Base-by-base conservation (phyloP, 495 filamentous ascomycete genomes). In the Neurospora pannonica region DNA sequence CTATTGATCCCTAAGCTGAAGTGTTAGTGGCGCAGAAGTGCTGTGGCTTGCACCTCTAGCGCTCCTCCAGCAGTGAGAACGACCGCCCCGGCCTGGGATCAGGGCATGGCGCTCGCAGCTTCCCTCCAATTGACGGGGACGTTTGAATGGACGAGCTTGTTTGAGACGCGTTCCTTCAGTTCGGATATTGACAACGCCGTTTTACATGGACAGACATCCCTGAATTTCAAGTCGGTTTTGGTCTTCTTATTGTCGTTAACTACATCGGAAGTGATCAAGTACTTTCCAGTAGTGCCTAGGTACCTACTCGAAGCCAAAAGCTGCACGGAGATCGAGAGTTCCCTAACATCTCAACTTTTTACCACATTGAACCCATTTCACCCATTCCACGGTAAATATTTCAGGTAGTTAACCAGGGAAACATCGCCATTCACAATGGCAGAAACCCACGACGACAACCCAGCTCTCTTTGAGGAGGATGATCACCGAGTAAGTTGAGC, bases 401-500 rank as follows among this genome's bases (percentile, higher is more conserved):
- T 24, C 21, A 28, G 48, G 21, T 60, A 19, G 2, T 9, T 17
- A 7, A 28, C 54, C 54, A 62, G 5, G 9, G n/a, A 2, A 28
- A 28, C 24, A 3, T 17, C 28, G 15, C 54, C 38, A 36, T 54
- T 37, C 31, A 62, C 1, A 5, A 78, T 80, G 77, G 71, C 70
- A 19, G 74, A 74, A 73, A 46, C 69, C 21, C 71, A 73, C n/a
- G 74, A 77, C 17, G 21, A 62, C 13, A 70, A 5, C 11, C 13
- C 28, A 5, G 71, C 11, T 7, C 24, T 71, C 37, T 82, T 80
- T 69, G 75, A 79, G 37, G 76, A 79, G 31, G 81, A 82, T 60
- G 80, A 83, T 28, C 80, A 83, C 71, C 75, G 81, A 70, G 81
- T 83, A 76, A 21, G 62, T 39, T 73, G 9, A 60, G 28, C 5